phyloP scores from a whole-genome alignment of 169 alveolate species.

The Plasmodium vivax region DNA sequence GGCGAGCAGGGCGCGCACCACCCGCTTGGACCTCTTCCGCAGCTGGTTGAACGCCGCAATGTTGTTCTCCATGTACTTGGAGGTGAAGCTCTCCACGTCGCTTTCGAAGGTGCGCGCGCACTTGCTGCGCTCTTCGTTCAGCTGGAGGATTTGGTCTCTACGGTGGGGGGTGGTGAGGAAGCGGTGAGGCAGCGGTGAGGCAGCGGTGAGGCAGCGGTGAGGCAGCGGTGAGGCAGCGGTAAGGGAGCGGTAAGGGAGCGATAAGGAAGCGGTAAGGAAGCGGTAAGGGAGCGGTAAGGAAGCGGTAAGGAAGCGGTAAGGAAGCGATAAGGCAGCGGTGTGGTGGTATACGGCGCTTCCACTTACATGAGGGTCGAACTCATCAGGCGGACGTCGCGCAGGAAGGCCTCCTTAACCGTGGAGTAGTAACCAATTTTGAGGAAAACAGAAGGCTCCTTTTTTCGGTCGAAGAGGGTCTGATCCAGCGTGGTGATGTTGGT shows the following conservation, averaged over 20 bases:
- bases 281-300: neutral
- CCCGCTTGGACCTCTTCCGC: conserved; percentile 43
- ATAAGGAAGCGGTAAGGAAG: neutral
- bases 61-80: conserved; percentile 19
- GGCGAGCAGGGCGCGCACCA: neutral
- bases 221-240: neutral
- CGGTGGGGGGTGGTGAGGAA: neutral
- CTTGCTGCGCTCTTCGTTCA: conserved; percentile 49
- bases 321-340: too few relatives aligned
- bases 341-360: neutral
- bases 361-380: conserved; percentile 22
- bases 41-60: conserved; percentile 19
- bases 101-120: conserved; percentile 35
- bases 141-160: conserved; percentile 32
- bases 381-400: conserved; percentile 8
- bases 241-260: neutral
- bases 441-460: conserved; percentile 31
- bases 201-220: neutral
- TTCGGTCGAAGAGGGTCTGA: conserved; percentile 25
- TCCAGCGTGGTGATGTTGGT: conserved; percentile 7
- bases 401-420: conserved; percentile 5
- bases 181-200: neutral
- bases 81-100: conserved; percentile 39
- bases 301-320: neutral
- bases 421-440: conserved; percentile 10